Base-by-base conservation (phyloP, 352 stramenopile species). In the Globisporangium cederbergense region DNA sequence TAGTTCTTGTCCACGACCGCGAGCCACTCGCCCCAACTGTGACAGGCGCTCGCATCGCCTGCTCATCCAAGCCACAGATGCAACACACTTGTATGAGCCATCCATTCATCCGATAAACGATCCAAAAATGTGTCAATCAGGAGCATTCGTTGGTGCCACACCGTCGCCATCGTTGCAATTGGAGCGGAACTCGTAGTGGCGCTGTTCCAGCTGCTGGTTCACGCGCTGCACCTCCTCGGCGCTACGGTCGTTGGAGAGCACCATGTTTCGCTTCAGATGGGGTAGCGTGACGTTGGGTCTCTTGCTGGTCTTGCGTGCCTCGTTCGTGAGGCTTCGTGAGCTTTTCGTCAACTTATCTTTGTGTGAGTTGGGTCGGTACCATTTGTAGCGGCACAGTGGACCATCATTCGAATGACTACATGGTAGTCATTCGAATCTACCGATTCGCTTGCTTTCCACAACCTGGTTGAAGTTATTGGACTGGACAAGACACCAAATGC, bases 1-100 rank as follows among this genome's bases (percentile, higher is more conserved):
- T 96, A 93, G 66, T 96, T 88, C 74, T 92, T 95, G 73, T 94
- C 84, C 9, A 96, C 81, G 16, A 96, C 88, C 3, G 84, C 81
- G 58, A 95, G 74, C 85, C 85, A 96, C 55, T 96, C 88, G 55
- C 86, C 88, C 80, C 83, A 93, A 63, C 79, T 92, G 70, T 96
- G 88, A 67, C 88, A 96, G 2, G 88, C 88, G 55, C 79, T 92
- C n/a, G 86, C 77, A 47, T 95, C 84, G 20, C 84, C 84, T 74
- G 50, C 4, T 5, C 3, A 7, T 11, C 47, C 36, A 66, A 38
- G 18, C 16, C 34, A 5, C 45, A 60, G n/a, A 34, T 14, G 9
- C 36, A 28, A 28, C 20, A 46, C 28, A 58, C 6, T 30, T 30
- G 5, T n/a, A n/a, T 58, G 4, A 58, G 32, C 32, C 9, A 46